A percentile compares a stretch with the other conserved stretches of the same genome.
Evolutionary conservation across 352 stramenopile genomes (phyloP).

Genomic region (Elongisporangium undulatum): DNA sequence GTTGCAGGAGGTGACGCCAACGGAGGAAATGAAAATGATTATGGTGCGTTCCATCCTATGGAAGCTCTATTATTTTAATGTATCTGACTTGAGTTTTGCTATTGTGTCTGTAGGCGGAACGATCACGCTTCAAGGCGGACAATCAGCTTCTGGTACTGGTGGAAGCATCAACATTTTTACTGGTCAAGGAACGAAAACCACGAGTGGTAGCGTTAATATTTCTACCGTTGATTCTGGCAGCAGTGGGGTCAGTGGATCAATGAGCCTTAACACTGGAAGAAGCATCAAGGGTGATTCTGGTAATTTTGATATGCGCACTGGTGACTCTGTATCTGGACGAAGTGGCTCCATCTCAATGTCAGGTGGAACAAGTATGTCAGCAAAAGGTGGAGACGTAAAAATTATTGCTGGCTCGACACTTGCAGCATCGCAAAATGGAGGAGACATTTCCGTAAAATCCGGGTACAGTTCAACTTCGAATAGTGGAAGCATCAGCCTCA

Average conservation of each 20-base stretch:
- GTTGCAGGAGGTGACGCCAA: slow-evolving; percentile 51
- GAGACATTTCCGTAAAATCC: slow-evolving; percentile 70
- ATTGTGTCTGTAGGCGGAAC: slow-evolving; percentile 22
- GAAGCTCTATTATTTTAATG: slow-evolving; percentile 2
- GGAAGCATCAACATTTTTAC: slow-evolving; percentile 43
- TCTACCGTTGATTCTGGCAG: slow-evolving; percentile 58
- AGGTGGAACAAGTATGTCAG: slow-evolving; percentile 51
- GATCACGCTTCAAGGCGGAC: slow-evolving; percentile 41
- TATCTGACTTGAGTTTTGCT: slow-evolving; percentile 3
- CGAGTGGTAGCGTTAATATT: slow-evolving; percentile 58
- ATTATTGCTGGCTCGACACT: slow-evolving; percentile 57
- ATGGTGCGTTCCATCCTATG: slow-evolving; percentile 19
- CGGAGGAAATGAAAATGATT: slow-evolving; percentile 33
- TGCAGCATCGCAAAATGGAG: slow-evolving; percentile 46
- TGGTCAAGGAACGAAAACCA: slow-evolving; percentile 29
- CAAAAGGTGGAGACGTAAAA: slow-evolving; percentile 68
- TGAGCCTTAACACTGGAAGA: slow-evolving; percentile 55
- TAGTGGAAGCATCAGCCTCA: slow-evolving; percentile 77
- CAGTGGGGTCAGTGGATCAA: slow-evolving; percentile 64
- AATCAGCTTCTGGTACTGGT: slow-evolving; percentile 38
- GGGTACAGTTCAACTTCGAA: slow-evolving; percentile 60
- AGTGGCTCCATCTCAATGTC: slow-evolving; percentile 37
- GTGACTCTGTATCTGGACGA: slow-evolving; percentile 38
- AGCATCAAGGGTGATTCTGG: slow-evolving; percentile 55
- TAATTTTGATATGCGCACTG: slow-evolving; percentile 46